Evolutionary conservation across 179 eudicot genomes (phyloP), one percentile per base, ranked within the genome.

Genomic region (Silene noctiflora): DNA sequence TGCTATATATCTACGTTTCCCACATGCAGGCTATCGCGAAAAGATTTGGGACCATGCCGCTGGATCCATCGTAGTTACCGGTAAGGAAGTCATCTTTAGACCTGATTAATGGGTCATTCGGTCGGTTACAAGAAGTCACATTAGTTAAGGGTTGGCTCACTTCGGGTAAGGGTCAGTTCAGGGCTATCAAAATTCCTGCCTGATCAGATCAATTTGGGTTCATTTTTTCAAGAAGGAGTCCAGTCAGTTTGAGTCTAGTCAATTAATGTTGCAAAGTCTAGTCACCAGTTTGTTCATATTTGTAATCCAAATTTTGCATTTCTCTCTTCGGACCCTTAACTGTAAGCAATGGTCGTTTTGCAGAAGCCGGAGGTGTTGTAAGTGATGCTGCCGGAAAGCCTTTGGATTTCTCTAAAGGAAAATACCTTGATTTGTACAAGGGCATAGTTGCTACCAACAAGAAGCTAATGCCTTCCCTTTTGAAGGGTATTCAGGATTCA

Each of bases 21-120:
- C 99, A 65, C 95, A 89, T 76, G 89, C 91, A 71, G 99, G 99
- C 62, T 95, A 95, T 72, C 89, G 97, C 6, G 99, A 95, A 75
- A 95, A 95, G 73, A 95, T 95, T 76, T 95, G 99, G 99, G 99
- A 95, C 77, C 99, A 95, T 81, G 99, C 99, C 22, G 99, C 99
- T 68, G 99, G 99, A 78, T 80, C 83, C 83, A 88, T 93, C 64
- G 99, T 95, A 31, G 97, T 91, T 71, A 84, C 97, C 78, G 99
- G 99, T 93, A 80, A 56, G 53, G n/a, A 31, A 67, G 33, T 25
- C 53, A 25, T 53, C 24, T 9, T 69, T 56, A 27, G 11, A 44
- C 62, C 58, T 64, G 10, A 19, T 35, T 25, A 63, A 12, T 46
- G 17, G 17, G 55, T 44, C 6, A 19, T 39, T 24, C 11, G 11